Base-by-base conservation (phyloP, 108 stramenopile genomes). In the Fistulifera solaris region DNA sequence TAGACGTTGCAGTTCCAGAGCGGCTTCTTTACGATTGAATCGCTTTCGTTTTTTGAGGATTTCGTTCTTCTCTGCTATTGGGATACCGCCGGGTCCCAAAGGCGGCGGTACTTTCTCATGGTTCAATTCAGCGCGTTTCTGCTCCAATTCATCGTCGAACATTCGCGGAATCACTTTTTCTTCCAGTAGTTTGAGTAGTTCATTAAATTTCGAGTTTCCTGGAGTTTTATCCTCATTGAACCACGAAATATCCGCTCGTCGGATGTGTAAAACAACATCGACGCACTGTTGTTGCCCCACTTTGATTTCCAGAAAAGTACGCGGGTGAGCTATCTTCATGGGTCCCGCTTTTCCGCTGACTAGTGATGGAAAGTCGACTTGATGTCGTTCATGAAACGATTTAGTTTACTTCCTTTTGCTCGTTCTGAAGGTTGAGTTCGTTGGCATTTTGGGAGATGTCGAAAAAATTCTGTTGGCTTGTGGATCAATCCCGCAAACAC, bases 231-330 rank as follows among this genome's bases (percentile, higher is more conserved):
- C 44, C 51, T 40, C 55, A 17, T 64, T 39, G 38, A 66, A 68
- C 72, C 72, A 73, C 5, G 58, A 45, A 57, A 55, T 64, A 52
- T 73, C 72, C 26, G 28, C 31, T 2, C 59, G 53, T 19, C 70
- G 64, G 11, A 71, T 44, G n/a, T n/a, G 25, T 17, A 71, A 41
- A 26, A 65, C 39, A 17, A 59, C 52, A 53, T 71, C 70, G 15
- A 71, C 46, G 12, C 56, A 31, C 45, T 71, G 70, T 14, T 38
- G 56, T 23, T 17, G 48, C 10, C 70, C 70, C 3, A 71, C 65
- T 7, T 26, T 22, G 16, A 71, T 8, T 13, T 71, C 70, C 24
- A 71, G 40, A 2, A 31, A 50, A 19, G 57, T 52, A 3, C 70
- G 64, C 21, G 19, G 44, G 17, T 46, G 17, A 5, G 10, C 17